Base-by-base conservation (phyloP, 352 stramenopile species). In the Detonula confervacea region DNA sequence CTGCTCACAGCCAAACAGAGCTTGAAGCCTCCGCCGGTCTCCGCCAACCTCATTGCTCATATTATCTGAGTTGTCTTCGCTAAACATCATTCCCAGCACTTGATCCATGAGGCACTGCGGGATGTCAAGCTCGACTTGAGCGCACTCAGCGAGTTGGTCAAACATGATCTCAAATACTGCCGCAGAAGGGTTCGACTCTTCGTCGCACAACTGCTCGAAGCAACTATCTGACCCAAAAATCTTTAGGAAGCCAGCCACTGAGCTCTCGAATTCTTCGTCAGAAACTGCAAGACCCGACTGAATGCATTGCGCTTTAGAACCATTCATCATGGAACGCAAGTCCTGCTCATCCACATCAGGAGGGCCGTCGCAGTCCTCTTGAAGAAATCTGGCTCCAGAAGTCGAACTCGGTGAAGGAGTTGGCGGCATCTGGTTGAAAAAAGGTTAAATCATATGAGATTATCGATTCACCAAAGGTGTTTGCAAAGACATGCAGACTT, bases 311-410 rank as follows among this genome's bases (percentile, higher is more conserved):
- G 24, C 12, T 39, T 47, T 62, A 29, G 60, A 33, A 33, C 25
- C 27, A 29, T 44, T 52, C 75, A 83, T 78, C 18, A 78, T 35
- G 22, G 39, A 2, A 39, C 54, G 35, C 22, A 83, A 71, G 9
- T 67, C 67, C 30, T 83, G 22, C n/a, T 83, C 75, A n/a, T 52
- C 29, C 24, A 83, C 46, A 24, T 73, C 59, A 30, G 75, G 67
- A 33, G 59, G 25, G 27, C 67, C 49, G 18, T 46, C 69, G 47
- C 20, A 42, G 8, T 57, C 55, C 20, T 65, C 29, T 71, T 73
- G 51, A 61, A 67, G 51, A 47, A 69, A 69, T 33, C 51, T 70
- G 14, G 33, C 20, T 22, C 57, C 24, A 18, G 42, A 16, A 22
- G 27, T n/a, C n/a, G 22, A 52, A 35, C 24, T 63, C 25, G 16